Base-by-base conservation (phyloP, 148 eudicot species). In the Nepenthes mirabilis region DNA sequence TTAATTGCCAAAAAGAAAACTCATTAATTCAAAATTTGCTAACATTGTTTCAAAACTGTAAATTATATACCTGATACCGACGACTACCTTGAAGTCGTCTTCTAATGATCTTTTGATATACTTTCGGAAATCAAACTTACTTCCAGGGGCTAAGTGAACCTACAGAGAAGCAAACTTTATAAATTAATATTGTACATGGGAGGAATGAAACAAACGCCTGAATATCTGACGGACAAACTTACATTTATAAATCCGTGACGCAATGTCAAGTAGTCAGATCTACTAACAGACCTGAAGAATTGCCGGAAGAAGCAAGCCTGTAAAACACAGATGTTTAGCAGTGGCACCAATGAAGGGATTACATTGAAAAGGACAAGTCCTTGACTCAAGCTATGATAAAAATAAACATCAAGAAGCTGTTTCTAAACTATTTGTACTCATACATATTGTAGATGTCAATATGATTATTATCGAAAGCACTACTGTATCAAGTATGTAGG, bases 91-190 rank as follows among this genome's bases (percentile, higher is more conserved):
- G 67, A 84, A 93, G 81, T 93, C 99, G 37, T 93, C 99, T 86
- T 93, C 99, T 35, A 93, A 67, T 7, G 99, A 93, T 63, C 99
- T 83, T 74, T 86, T 86, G 56, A 93, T 86, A 69, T 93, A 93
- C 63, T 89, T 93, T 71, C 88, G 99, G 70, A 93, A 93, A 76
- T 93, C 78, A 61, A 93, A 93, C 72, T 82, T 84, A 71, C 81
- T 84, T 75, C 99, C 88, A 33, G 96, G 96, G 34, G 91, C 79
- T 81, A 93, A 75, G 70, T 93, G 99, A 71, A 86, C 96, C 99
- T 93, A 55, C 2, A 47, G 36, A 63, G 64, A 54, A 1, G 33
- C 32, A 70, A 34, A 49, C 10, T 58, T 11, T n/a, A 59, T 37
- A 32, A 55, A 47, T 14, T 59, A 13, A 36, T 57, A 11, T 14